Conservation (phyloP, 257 asterid genomes). For the Capsicum baccatum region DNA sequence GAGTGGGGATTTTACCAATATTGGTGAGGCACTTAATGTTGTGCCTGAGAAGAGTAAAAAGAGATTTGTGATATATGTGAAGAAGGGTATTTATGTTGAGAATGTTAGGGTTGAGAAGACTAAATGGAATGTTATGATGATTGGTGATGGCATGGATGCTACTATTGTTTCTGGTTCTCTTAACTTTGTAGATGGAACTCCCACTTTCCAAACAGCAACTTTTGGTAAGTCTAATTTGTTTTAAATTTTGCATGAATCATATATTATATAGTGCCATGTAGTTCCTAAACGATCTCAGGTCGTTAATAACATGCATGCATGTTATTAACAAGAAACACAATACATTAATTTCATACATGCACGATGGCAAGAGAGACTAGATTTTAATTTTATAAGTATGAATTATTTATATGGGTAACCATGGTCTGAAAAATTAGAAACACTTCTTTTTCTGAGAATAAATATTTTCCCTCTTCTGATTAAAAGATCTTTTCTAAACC, state of each 20-base stretch:
- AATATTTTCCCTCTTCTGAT: too few relatives aligned
- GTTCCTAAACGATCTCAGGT: too few relatives aligned
- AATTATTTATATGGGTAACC: too few relatives aligned
- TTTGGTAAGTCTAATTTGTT: slow-evolving; percentile 31
- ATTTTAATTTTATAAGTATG: too few relatives aligned
- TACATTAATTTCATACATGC: too few relatives aligned
- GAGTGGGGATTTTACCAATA: slow-evolving; percentile 28
- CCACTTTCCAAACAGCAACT: slow-evolving; percentile 35
- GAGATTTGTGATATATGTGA: slow-evolving; percentile 33
- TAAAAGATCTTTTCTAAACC: too few relatives aligned
- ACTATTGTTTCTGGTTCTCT: slow-evolving; percentile 33
- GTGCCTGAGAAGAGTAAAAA: slow-evolving; percentile 26
- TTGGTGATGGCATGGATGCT: slow-evolving; percentile 42
- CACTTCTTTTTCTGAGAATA: too few relatives aligned
- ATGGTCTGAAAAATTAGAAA: too few relatives aligned
- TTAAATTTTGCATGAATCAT: not conserved
- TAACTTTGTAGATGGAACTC: slow-evolving; percentile 32
- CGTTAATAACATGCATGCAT: too few relatives aligned
- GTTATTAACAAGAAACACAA: too few relatives aligned
- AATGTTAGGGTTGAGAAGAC: slow-evolving; percentile 30
- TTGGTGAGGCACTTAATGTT: slow-evolving; percentile 27
- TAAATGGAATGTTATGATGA: slow-evolving; percentile 34
- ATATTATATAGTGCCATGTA: too few relatives aligned
- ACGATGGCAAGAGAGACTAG: too few relatives aligned
- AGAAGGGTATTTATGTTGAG: slow-evolving; percentile 32